Conservation (phyloP, 257 asterid genomes). For the Mentha longifolia region DNA sequence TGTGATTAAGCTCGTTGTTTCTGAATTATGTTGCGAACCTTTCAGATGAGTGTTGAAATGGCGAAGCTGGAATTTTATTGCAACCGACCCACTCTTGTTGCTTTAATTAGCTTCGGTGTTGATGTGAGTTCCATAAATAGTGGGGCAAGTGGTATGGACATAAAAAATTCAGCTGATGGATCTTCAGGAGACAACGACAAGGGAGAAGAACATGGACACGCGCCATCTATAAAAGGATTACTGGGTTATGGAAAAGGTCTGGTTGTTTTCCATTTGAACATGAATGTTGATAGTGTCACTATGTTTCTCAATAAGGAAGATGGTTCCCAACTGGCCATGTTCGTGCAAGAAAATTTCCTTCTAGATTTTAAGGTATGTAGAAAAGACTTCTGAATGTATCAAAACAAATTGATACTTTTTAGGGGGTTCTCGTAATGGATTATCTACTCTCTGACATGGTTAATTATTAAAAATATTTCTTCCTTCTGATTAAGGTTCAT, state of each 20-base stretch:
- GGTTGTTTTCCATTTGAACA: constrained; percentile 83
- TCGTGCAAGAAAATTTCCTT: constrained; percentile 93
- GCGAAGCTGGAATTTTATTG: constrained; percentile 93
- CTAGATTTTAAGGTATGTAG: constrained; percentile 80
- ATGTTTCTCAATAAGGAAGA: constrained; percentile 95
- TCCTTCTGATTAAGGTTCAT: constrained; percentile 67
- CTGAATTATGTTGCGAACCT: constrained; percentile 38
- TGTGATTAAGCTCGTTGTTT: constrained; percentile 28
- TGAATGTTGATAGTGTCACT: constrained; percentile 92
- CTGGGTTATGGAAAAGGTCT: constrained; percentile 93
- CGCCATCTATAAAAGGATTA: constrained; percentile 69
- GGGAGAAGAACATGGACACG: constrained; percentile 66
- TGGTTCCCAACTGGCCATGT: constrained; percentile 95
- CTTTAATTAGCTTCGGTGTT: constrained; percentile 83
- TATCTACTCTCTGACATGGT: constrained; percentile 24
- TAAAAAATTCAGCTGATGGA: constrained; percentile 46
- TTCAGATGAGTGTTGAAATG: constrained; percentile 96
- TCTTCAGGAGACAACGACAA: constrained; percentile 57
- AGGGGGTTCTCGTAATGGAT: constrained; percentile 21
- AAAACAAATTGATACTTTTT: constrained; percentile 9
- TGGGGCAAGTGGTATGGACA: constrained; percentile 37
- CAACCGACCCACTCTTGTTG: constrained; percentile 97
- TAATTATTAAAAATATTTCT: constrained; percentile 37
- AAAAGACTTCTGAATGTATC: not conserved
- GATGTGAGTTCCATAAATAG: constrained; percentile 61